These are phyloP conservation scores for Hordeum pubiflorum DNA, from an alignment of 202 grass and related monocot genomes.

Conservation along the genomic window DNA sequence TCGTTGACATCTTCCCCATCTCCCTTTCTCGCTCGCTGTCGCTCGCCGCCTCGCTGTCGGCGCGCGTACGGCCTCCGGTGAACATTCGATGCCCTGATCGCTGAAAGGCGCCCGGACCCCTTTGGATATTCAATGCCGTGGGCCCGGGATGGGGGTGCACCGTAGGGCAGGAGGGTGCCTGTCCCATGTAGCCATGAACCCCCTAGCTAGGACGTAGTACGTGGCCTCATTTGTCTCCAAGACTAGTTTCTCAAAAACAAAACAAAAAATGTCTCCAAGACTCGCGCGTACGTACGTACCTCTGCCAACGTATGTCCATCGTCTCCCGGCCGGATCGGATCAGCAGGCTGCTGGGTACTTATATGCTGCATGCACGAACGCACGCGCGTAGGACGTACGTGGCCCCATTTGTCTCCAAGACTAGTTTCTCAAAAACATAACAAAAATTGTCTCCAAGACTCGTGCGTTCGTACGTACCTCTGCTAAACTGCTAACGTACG, in stretches of 20 bases:
- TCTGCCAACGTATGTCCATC: too few species aligned
- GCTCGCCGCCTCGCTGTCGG: too few species aligned
- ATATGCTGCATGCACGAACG: too few species aligned
- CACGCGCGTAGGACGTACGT: neutral
- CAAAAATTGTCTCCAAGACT: too few species aligned
- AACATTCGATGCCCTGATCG: conserved; percentile 33
- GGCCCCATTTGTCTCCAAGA: neutral
- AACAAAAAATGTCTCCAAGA: too few species aligned
- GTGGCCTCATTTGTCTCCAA: conserved; percentile 1
- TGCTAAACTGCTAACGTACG: too few species aligned
- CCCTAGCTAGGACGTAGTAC: neutral
- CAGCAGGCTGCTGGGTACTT: too few species aligned
- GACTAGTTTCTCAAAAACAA: neutral
- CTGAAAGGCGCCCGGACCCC: neutral
- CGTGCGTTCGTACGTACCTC: too few species aligned
- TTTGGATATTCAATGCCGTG: neutral
- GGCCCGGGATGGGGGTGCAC: neutral
- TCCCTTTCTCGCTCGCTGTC: neutral
- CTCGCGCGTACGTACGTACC: too few species aligned
- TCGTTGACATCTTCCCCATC: conserved; percentile 23
- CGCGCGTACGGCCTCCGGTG: neutral
- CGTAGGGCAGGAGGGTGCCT: too few species aligned
- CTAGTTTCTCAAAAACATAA: neutral
- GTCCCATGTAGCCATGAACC: neutral
- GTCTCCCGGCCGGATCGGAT: too few species aligned